phyloP scores from a whole-genome alignment of 768 basidiomycete genomes.

The Sporobolomyces roseus region DNA sequence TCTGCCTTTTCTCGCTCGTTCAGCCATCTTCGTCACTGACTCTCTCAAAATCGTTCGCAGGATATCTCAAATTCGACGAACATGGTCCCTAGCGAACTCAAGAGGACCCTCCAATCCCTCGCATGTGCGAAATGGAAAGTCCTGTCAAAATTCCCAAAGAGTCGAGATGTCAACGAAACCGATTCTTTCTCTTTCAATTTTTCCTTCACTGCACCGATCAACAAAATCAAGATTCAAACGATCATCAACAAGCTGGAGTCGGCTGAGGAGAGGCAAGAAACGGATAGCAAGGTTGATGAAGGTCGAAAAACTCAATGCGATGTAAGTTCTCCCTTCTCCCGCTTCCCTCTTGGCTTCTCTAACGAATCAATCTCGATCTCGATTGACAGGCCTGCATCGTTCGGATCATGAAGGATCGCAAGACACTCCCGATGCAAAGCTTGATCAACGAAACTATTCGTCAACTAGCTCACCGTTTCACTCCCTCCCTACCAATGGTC shows the following conservation, averaged over 20 bases:
- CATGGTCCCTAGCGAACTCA: slow-evolving; percentile 72
- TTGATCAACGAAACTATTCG: slow-evolving; percentile 84
- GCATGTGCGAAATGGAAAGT: slow-evolving; percentile 93
- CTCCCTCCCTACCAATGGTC: slow-evolving; percentile 76
- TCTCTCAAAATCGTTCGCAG: slow-evolving; percentile 51
- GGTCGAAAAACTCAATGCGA: slow-evolving; percentile 85
- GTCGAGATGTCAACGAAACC: slow-evolving; percentile 68
- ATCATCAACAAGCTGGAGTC: slow-evolving; percentile 83
- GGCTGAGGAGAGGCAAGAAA: slow-evolving; percentile 81
- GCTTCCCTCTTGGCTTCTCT: not conserved
- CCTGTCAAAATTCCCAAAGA: slow-evolving; percentile 81
- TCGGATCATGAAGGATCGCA: slow-evolving; percentile 93
- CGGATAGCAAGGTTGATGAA: slow-evolving; percentile 82
- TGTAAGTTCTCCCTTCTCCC: slow-evolving; percentile 52
- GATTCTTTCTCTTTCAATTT: slow-evolving; percentile 89
- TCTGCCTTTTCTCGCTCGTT: not conserved
- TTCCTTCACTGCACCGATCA: slow-evolving; percentile 72
- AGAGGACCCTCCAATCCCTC: slow-evolving; percentile 89
- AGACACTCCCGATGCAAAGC: slow-evolving; percentile 80
- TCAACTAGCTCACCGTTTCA: slow-evolving; percentile 78
- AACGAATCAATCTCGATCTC: not conserved
- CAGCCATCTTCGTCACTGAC: not conserved
- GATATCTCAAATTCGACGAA: slow-evolving; percentile 73
- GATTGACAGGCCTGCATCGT: slow-evolving; percentile 81
- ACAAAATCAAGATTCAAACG: slow-evolving; percentile 88